phyloP scores from a whole-genome alignment of 2,329 filamentous ascomycete species.

The Epichloe sibirici region DNA sequence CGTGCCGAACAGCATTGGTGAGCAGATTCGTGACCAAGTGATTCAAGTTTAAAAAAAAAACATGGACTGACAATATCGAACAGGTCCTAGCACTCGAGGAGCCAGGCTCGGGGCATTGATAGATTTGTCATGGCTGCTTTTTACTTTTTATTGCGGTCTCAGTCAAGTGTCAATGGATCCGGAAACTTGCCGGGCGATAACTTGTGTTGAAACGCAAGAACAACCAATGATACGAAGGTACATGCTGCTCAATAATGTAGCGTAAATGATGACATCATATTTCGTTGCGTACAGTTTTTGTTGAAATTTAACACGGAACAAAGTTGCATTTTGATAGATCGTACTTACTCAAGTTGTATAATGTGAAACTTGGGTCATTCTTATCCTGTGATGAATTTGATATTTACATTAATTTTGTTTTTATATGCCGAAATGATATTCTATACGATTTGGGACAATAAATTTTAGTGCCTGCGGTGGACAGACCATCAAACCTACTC shows the following conservation, averaged over 20 bases:
- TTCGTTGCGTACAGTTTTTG: background rate
- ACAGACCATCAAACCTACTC: background rate
- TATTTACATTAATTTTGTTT: too few species aligned
- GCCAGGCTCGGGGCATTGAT: background rate
- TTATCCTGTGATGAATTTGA: too few species aligned
- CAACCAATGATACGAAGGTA: background rate
- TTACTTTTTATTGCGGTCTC: background rate
- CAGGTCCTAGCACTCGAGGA: slow-evolving; percentile 38
- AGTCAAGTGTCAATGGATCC: too few species aligned
- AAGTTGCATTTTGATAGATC: background rate
- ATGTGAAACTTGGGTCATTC: background rate
- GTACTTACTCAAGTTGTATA: slow-evolving; percentile 18
- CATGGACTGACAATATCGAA: slow-evolving; percentile 14
- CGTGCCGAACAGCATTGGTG: slow-evolving; percentile 72
- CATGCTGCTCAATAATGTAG: background rate
- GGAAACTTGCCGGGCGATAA: background rate
- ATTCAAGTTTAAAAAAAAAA: background rate
- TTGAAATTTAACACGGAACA: too few species aligned
- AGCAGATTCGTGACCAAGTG: slow-evolving; percentile 17
- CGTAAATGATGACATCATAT: background rate
- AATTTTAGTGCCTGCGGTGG: too few species aligned
- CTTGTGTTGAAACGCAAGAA: background rate
- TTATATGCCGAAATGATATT: too few species aligned
- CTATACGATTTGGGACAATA: too few species aligned
- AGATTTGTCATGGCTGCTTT: slow-evolving; percentile 1